These are phyloP conservation scores for Hypoxylon sp. DNA, from an alignment of 2,329 filamentous ascomycete species.

Conservation along the genomic window DNA sequence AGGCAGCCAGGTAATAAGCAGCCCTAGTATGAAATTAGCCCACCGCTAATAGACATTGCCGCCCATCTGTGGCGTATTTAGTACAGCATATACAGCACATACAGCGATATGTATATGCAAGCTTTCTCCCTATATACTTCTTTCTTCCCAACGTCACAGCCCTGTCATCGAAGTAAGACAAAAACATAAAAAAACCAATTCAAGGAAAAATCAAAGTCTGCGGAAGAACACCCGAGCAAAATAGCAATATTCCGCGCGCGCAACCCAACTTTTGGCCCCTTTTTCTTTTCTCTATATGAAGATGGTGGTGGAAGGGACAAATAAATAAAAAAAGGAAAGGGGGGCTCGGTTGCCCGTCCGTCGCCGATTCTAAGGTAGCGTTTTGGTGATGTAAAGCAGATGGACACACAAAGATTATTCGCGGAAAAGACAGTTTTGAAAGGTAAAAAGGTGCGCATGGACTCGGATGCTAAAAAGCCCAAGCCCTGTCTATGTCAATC, in stretches of 20 bases:
- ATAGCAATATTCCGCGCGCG: conserved; percentile 27
- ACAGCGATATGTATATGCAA: no score
- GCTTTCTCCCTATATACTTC: conserved; percentile 14
- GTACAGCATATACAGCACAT: conserved; percentile 22
- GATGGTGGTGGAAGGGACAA: conserved; percentile 4
- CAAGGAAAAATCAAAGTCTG: neutral
- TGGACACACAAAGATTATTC: conserved; percentile 3
- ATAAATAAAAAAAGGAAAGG: conserved; percentile 7
- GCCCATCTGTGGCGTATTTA: no score
- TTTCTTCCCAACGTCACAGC: conserved; percentile 9
- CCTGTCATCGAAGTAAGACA: conserved; percentile 10
- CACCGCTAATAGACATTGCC: conserved; percentile 18
- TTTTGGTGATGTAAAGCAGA: no score
- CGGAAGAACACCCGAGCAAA: neutral
- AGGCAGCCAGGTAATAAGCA: conserved; percentile 16
- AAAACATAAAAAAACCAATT: neutral
- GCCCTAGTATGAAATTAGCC: conserved; percentile 7
- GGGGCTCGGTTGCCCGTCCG: conserved; percentile 23
- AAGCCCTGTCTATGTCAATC: conserved; percentile 24
- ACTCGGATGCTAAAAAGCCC: neutral
- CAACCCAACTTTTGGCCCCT: conserved; percentile 23
- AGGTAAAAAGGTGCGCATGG: no score
- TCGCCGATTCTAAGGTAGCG: conserved; percentile 26
- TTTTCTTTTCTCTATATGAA: conserved; percentile 22
- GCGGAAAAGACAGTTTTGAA: conserved; percentile 32